Evolutionary conservation across 768 basidiomycete genomes (phyloP), one percentile per base, ranked within the genome.

Genomic region (Pisolithus microcarpus): DNA sequence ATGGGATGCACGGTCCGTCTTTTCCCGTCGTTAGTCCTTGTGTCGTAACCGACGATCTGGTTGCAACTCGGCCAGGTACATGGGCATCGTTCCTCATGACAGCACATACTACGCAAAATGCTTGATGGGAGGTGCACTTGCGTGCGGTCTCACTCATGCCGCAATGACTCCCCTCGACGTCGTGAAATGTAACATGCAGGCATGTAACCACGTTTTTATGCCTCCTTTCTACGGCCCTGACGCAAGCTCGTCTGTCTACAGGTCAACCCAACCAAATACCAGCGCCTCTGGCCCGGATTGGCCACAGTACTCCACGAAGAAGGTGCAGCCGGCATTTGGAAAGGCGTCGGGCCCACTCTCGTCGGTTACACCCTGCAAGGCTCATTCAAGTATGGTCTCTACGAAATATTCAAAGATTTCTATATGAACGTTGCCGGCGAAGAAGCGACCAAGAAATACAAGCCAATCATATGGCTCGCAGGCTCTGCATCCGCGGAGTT

Each of bases 381-480:
- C 67, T 84, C 92, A 81, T 91, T 95, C 85, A 97, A 97, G 74
- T 96, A 91, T 70, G 94, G 94, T 75, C 88, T 94, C 68, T 96
- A 96, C 70, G 93, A 97, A 73, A 67, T 87, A 63, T 97, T 94
- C 87, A 97, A 95, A 78, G 93, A 96, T 69, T 52, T 65, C 56
- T 94, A 93, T 80, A 82, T 82, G 78, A 93, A 93, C 79, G 64
- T 85, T 57, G 84, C 91, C 55, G 93, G 93, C 46, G 84, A 94
- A 69, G 88, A 91, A 66, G 72, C 79, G 39, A 66, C 87, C 23
- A 69, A 78, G 50, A 83, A 90, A 60, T 91, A 89, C 81, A 90
- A 90, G 75, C 84, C 86, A 56, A 76, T 77, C 52, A 92, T 97
- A 72, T 95, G 93, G 90, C 82, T 93, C 57, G 91, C 83, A 24